Percentiles rank a stretch among this genome's conserved stretches.
phyloP scores from a whole-genome alignment of 2,329 filamentous ascomycete genomes.

The Ophiocordyceps sinensis region DNA sequence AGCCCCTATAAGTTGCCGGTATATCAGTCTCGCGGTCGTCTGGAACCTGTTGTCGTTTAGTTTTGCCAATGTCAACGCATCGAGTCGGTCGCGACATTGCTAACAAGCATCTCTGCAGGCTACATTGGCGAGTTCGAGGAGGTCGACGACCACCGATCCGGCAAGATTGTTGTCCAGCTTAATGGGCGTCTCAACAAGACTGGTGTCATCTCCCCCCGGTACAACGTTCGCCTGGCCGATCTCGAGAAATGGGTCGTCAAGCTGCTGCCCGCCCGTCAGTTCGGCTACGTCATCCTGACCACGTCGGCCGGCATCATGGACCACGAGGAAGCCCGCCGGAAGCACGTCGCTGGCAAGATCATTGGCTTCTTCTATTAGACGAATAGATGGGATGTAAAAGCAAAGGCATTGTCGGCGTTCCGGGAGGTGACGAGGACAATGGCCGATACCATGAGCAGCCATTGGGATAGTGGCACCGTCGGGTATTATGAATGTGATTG shows the following conservation, averaged over 20 bases:
- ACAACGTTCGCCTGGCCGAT: slow-evolving; percentile 96
- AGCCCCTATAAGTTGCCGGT: slow-evolving; percentile 99
- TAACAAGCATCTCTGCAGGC: slow-evolving; percentile 47
- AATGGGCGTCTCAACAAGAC: slow-evolving; percentile 98
- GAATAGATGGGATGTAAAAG: slow-evolving; percentile 11
- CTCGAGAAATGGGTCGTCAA: slow-evolving; percentile 99
- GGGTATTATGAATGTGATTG: slow-evolving; percentile 4
- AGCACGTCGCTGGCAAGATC: slow-evolving; percentile 99
- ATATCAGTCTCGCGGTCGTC: slow-evolving; percentile 72
- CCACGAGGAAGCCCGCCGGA: slow-evolving; percentile 97
- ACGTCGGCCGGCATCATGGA: slow-evolving; percentile 99
- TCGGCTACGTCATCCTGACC: slow-evolving; percentile 98
- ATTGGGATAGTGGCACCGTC: slow-evolving; percentile 18
- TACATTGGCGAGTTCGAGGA: slow-evolving; percentile 99
- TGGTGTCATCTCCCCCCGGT: slow-evolving; percentile 97
- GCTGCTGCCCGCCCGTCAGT: slow-evolving; percentile 98
- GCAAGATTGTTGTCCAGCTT: slow-evolving; percentile 99
- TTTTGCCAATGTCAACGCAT: slow-evolving; percentile 40
- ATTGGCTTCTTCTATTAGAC: slow-evolving; percentile 97
- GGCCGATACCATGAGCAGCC: slow-evolving; percentile 19
- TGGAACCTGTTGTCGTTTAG: slow-evolving; percentile 50
- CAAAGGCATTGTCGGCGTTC: slow-evolving; percentile 23
- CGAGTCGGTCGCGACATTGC: slow-evolving; percentile 87
- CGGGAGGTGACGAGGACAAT: slow-evolving; percentile 18
- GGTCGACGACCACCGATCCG: slow-evolving; percentile 97